These are phyloP conservation scores for Neofusicoccum umdonicola DNA, from an alignment of 2,329 filamentous ascomycete species.

Conservation along the genomic window DNA sequence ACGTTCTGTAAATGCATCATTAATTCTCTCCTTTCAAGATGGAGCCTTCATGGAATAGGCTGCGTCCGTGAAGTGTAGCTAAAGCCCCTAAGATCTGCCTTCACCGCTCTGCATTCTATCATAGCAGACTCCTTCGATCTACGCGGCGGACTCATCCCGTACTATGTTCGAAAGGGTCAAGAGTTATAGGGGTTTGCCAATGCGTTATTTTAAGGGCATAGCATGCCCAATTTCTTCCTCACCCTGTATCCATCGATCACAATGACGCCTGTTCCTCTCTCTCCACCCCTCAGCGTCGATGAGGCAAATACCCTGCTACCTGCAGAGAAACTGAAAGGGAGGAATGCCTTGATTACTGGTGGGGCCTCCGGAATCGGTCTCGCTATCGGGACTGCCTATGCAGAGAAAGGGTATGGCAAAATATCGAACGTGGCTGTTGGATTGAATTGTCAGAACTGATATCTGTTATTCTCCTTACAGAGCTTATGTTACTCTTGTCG, in stretches of 20 bases:
- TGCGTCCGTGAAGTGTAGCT: too few relatives aligned
- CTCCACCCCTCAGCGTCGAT: not conserved
- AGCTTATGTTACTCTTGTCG: slow-evolving; percentile 27
- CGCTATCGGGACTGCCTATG: not conserved
- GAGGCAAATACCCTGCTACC: not conserved
- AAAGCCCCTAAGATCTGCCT: not conserved
- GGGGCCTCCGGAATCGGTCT: slow-evolving; percentile 4
- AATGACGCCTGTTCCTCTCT: not conserved
- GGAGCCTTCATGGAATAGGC: too few relatives aligned
- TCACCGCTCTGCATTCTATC: not conserved
- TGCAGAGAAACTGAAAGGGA: not conserved
- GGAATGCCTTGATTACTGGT: slow-evolving; percentile 11
- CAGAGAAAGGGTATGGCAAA: not conserved
- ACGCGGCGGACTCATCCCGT: not conserved
- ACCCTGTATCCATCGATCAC: not conserved
- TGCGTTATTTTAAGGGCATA: too few relatives aligned
- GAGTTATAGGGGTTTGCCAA: too few relatives aligned
- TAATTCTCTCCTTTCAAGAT: not conserved
- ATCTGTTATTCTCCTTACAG: not conserved
- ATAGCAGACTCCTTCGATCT: not conserved
- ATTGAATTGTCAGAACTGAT: too few relatives aligned
- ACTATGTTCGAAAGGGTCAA: too few relatives aligned
- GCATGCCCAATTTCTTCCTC: too few relatives aligned
- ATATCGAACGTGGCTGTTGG: too few relatives aligned
- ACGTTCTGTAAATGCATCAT: not conserved